phyloP scores from a whole-genome alignment of 768 basidiomycete genomes.

The Russula foetens region DNA sequence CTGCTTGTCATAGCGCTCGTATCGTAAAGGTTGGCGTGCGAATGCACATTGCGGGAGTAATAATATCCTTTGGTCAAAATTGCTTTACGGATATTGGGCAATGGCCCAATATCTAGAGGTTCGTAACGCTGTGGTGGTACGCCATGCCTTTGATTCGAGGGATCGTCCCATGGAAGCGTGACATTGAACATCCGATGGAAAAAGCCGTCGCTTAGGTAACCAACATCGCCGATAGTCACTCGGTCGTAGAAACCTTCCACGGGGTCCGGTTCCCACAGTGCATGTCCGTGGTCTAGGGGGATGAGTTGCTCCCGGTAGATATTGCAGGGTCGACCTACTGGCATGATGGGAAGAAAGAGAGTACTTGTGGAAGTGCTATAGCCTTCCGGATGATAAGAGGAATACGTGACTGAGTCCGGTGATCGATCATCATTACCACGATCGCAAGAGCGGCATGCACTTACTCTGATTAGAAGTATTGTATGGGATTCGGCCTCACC shows the following conservation, averaged over 20 bases:
- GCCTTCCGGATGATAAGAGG: no score
- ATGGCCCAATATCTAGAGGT: no score
- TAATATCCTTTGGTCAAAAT: background rate
- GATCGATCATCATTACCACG: no score
- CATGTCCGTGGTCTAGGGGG: slow-evolving; percentile 1
- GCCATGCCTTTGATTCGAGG: background rate
- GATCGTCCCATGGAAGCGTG: background rate
- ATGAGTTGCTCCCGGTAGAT: slow-evolving; percentile 10
- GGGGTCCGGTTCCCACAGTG: slow-evolving; percentile 19
- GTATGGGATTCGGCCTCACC: no score
- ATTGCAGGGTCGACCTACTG: background rate
- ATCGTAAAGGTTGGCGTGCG: no score
- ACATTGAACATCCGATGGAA: slow-evolving; percentile 19
- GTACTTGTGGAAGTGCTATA: no score
- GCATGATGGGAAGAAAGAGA: background rate
- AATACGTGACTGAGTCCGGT: no score
- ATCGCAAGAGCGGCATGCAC: no score
- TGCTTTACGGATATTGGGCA: no score
- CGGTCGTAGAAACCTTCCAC: slow-evolving; percentile 1
- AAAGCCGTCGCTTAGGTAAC: slow-evolving; percentile 9
- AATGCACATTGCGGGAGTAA: background rate
- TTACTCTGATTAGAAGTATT: no score
- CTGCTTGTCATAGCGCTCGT: background rate
- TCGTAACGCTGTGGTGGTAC: background rate
- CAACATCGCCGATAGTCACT: slow-evolving; percentile 19